Evolutionary conservation across 1,284 basidiomycete species (phyloP).

Genomic region (Phylloporus sp.): DNA sequence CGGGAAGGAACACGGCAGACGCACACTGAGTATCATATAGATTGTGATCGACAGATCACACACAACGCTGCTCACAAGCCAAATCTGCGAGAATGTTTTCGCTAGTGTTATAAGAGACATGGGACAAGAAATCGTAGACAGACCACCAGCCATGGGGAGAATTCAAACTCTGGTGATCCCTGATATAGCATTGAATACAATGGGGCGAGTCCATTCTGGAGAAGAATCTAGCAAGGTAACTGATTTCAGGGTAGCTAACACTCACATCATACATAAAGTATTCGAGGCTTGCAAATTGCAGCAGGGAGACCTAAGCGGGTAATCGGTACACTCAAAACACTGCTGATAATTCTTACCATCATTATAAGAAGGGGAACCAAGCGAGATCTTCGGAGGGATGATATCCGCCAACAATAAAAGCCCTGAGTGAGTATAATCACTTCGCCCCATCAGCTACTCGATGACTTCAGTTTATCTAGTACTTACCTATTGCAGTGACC

Average conservation of each 20-base stretch:
- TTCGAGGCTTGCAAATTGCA: background rate
- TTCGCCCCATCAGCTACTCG: slow-evolving; percentile 2
- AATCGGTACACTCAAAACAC: too few relatives aligned
- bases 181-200: too few relatives aligned
- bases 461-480: background rate
- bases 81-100: slow-evolving; percentile 18
- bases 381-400: slow-evolving; percentile 3
- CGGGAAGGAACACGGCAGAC: slow-evolving; percentile 1
- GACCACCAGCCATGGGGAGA: slow-evolving; percentile 15
- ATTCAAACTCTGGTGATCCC: too few relatives aligned
- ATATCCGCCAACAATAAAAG: slow-evolving; percentile 33
- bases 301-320: background rate
- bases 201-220: too few relatives aligned
- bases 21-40: slow-evolving; percentile 25
- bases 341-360: too few relatives aligned
- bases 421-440: slow-evolving; percentile 25
- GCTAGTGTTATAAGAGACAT: too few relatives aligned
- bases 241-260: too few relatives aligned
- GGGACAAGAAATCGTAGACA: too few relatives aligned
- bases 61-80: slow-evolving; percentile 26
- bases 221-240: too few relatives aligned
- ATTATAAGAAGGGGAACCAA: slow-evolving; percentile 4
- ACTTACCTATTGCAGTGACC: slow-evolving; percentile 23
- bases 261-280: too few relatives aligned
- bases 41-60: slow-evolving; percentile 27